Conservation (phyloP, 352 stramenopile genomes). For the Halophytophthora batemanensis region DNA sequence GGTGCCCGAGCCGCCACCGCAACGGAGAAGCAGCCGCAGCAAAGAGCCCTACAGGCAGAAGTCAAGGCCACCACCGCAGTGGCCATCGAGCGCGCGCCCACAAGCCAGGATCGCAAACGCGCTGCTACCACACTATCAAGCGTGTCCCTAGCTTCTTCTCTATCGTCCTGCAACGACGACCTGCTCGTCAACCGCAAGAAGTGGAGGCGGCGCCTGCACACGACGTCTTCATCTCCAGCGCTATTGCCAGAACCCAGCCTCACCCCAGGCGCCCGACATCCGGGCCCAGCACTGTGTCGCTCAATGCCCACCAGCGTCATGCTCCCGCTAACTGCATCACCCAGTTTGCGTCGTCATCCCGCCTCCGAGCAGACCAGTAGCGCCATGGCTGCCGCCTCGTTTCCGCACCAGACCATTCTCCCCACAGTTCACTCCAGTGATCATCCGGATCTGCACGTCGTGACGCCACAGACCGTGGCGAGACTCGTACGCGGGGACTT, state of each 20-base stretch:
- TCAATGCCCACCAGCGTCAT: conserved; percentile 11
- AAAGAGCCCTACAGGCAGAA: not conserved
- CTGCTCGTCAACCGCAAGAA: conserved; percentile 25
- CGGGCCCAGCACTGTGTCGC: not conserved
- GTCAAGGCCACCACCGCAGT: not conserved
- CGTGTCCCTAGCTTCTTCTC: conserved; percentile 4
- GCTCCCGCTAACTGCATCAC: conserved; percentile 1
- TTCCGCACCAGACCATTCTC: conserved; percentile 24
- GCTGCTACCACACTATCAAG: not conserved
- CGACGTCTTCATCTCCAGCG: not conserved
- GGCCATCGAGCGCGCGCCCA: not conserved
- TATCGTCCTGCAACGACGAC: conserved; percentile 4
- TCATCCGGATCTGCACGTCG: conserved; percentile 62
- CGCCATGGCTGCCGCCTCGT: not conserved
- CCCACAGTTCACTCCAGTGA: conserved; percentile 48
- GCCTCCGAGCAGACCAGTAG: conserved; percentile 13
- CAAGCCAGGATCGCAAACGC: conserved; percentile 19
- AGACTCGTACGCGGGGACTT: conserved; percentile 39
- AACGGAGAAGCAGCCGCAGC: not conserved
- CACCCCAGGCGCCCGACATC: conserved; percentile 1
- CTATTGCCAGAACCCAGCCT: not conserved
- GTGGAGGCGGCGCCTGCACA: conserved; percentile 16
- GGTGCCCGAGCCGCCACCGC: not conserved
- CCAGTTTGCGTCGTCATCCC: conserved; percentile 8
- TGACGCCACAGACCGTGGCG: conserved; percentile 43